Percentiles rank a stretch among this genome's conserved stretches.
These are phyloP conservation scores for Venturia aucupariae DNA, from an alignment of 2,329 filamentous ascomycete species.

Conservation along the genomic window DNA sequence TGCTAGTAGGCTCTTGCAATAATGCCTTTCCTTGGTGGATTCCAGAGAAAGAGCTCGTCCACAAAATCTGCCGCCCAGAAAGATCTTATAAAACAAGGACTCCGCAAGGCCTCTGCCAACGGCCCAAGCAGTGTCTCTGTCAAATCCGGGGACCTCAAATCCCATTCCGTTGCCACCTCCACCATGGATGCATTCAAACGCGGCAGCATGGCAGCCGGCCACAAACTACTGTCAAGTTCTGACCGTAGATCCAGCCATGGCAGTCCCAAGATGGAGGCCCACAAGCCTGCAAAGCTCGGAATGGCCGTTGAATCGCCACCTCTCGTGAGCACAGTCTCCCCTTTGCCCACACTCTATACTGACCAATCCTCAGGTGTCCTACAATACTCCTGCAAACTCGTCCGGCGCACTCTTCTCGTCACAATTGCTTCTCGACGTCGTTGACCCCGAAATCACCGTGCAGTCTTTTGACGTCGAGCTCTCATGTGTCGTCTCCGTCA, in stretches of 20 bases:
- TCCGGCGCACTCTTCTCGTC: constrained; percentile 80
- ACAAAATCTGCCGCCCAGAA: not conserved
- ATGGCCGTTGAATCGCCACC: constrained; percentile 77
- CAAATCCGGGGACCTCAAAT: not conserved
- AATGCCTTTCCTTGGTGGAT: constrained; percentile 11
- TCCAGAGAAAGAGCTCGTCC: not conserved
- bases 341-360: not conserved
- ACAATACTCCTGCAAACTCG: constrained; percentile 64
- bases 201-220: constrained; percentile 1
- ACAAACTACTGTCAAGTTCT: not conserved
- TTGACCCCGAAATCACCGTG: constrained; percentile 54
- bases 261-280: not conserved
- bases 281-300: constrained; percentile 40
- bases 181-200: constrained; percentile 13
- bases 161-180: not conserved
- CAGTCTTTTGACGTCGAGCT: constrained; percentile 66
- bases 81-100: not conserved
- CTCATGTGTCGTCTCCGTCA: constrained; percentile 61
- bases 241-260: not conserved
- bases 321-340: constrained; percentile 41
- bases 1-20: not conserved
- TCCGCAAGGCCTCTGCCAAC: not conserved
- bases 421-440: constrained; percentile 65
- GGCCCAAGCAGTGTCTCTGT: constrained; percentile 10
- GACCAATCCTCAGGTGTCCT: constrained; percentile 39